Conservation (phyloP, 176 grass and related monocot genomes). For the Oryza glaberrima region DNA sequence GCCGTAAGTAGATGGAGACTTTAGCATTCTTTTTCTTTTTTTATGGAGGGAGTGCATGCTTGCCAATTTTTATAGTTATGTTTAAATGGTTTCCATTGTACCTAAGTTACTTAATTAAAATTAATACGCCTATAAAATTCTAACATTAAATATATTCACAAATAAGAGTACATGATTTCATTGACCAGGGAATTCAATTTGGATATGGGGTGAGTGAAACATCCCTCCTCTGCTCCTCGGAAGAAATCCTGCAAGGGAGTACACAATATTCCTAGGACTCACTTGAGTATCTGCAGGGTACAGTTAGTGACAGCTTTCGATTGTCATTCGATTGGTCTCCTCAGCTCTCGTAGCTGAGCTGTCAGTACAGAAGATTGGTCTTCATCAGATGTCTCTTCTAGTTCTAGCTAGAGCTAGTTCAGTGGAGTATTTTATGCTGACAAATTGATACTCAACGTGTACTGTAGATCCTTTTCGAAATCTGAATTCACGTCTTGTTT, state of each 20-base stretch:
- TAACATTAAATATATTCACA: neutral
- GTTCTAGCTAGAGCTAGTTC: neutral
- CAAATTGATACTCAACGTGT: constrained; percentile 4
- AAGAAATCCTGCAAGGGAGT: neutral
- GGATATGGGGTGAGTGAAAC: neutral
- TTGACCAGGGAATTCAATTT: neutral
- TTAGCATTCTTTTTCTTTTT: no score
- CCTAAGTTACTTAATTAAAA: neutral
- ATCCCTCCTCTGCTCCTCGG: neutral
- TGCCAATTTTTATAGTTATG: no score
- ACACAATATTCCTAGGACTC: constrained; percentile 41
- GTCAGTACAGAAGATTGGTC: neutral
- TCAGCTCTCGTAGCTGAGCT: constrained; percentile 15
- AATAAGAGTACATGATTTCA: neutral
- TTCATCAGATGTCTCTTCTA: constrained; percentile 43
- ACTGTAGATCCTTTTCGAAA: constrained; percentile 27
- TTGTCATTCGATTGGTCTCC: constrained; percentile 31
- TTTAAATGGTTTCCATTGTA: neutral
- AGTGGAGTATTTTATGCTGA: constrained; percentile 36
- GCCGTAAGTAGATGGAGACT: no score
- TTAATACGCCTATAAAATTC: neutral
- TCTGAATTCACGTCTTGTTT: neutral
- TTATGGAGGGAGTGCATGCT: no score
- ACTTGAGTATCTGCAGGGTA: constrained; percentile 24
- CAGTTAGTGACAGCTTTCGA: constrained; percentile 36